Evolutionary conservation across 345 rosid genomes (phyloP).

Genomic region (Eucalyptus pumila): DNA sequence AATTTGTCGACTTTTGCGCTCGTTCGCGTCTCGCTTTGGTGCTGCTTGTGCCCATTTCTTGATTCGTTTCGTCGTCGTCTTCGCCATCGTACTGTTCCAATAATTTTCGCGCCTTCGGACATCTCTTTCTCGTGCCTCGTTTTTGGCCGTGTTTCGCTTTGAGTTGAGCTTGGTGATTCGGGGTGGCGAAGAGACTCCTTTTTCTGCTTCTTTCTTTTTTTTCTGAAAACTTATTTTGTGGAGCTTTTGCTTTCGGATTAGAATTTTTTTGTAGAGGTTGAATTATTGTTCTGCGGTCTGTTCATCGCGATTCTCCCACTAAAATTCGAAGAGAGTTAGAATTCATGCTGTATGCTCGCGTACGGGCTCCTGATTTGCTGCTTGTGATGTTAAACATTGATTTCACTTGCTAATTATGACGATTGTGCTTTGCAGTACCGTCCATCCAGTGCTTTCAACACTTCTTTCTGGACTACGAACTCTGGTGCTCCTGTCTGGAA

Average conservation of each 20-base stretch:
- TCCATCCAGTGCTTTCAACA: constrained; percentile 58
- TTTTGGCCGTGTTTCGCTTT: not conserved
- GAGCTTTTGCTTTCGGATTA: not conserved
- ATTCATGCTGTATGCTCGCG: not conserved
- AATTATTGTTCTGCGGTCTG: not conserved
- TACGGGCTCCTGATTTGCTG: not conserved
- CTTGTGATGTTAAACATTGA: not conserved
- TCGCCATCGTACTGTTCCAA: not conserved
- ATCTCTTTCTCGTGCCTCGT: not conserved
- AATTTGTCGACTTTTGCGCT: not conserved
- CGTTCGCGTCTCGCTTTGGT: not conserved
- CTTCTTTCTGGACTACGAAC: constrained; percentile 70
- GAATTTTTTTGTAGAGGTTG: not conserved
- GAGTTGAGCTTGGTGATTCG: not conserved
- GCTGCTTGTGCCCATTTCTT: not conserved
- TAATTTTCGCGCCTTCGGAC: not conserved
- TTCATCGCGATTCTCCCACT: not conserved
- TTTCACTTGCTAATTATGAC: not conserved
- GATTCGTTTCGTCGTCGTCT: not conserved
- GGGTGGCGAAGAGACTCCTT: not conserved
- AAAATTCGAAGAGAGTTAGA: not conserved
- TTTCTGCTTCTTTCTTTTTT: not conserved
- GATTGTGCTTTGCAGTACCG: constrained; percentile 22
- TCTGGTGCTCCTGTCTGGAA: constrained; percentile 78
- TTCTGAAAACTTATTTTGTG: not conserved